These are phyloP conservation scores for Dalbergia oliveri DNA, from an alignment of 306 rosid species.

Conservation along the genomic window DNA sequence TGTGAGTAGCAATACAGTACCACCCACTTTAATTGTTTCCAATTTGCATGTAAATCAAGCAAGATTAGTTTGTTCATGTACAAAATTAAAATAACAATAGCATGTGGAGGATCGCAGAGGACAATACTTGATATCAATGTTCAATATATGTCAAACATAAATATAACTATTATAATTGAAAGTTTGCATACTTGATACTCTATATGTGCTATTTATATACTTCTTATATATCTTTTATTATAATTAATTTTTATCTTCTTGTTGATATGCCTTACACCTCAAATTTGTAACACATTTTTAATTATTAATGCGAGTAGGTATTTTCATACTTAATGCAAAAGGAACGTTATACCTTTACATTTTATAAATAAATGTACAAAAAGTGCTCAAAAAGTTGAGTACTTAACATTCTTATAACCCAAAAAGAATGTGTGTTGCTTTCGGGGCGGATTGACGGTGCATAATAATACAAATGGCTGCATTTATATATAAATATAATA, in stretches of 20 bases:
- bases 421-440: constrained; percentile 11
- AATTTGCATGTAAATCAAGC: too few species aligned
- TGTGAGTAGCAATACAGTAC: neutral
- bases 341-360: neutral
- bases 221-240: neutral
- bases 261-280: neutral
- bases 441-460: neutral
- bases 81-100: too few species aligned
- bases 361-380: neutral
- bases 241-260: neutral
- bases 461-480: neutral
- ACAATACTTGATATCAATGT: neutral
- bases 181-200: neutral
- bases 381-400: neutral
- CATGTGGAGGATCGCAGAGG: too few species aligned
- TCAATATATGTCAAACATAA: neutral
- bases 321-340: neutral
- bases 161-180: neutral
- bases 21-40: neutral
- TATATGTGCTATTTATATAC: neutral
- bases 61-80: too few species aligned
- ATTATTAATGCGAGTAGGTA: neutral
- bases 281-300: neutral
- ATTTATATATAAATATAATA: neutral
- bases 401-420: neutral